Evolutionary conservation across 2,329 filamentous ascomycete species (phyloP).

Genomic region (Hymenoscyphus infarciens): DNA sequence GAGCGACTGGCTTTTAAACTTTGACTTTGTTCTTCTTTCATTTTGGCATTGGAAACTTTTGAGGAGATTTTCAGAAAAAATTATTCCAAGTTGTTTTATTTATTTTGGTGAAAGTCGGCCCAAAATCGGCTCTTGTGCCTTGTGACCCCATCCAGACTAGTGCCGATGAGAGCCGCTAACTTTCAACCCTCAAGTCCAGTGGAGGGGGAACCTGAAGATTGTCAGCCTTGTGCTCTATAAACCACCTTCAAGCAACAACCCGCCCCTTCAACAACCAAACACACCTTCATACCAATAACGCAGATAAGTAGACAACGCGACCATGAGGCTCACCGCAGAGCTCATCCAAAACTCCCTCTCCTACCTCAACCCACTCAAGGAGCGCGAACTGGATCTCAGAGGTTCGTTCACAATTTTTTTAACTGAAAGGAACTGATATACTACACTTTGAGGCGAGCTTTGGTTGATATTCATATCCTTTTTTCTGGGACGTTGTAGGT

Average conservation of each 20-base stretch:
- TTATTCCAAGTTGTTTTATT: too few species aligned
- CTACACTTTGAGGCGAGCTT: conserved; percentile 78
- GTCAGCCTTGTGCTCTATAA: conserved; percentile 14
- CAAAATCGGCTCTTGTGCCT: neutral
- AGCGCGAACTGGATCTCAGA: conserved; percentile 98
- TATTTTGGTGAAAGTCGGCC: too few species aligned
- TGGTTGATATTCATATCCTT: conserved; percentile 67
- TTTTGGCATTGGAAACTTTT: too few species aligned
- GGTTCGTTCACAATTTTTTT: conserved; percentile 61
- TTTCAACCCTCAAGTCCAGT: neutral
- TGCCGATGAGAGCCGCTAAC: neutral
- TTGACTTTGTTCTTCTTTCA: too few species aligned
- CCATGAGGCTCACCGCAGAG: conserved; percentile 92
- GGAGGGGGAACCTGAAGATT: neutral
- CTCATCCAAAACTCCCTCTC: conserved; percentile 92
- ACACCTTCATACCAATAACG: neutral
- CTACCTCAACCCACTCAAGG: conserved; percentile 97
- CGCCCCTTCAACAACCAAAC: neutral
- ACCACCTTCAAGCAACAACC: conserved; percentile 10
- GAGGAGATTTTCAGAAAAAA: too few species aligned
- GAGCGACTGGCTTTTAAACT: too few species aligned
- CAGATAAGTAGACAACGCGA: conserved; percentile 20
- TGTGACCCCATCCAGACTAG: conserved; percentile 5
- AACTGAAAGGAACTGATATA: conserved; percentile 83
- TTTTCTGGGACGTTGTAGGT: conserved; percentile 60